Conservation (phyloP, 1,284 basidiomycete species). For the Sporisorium reilianum region DNA sequence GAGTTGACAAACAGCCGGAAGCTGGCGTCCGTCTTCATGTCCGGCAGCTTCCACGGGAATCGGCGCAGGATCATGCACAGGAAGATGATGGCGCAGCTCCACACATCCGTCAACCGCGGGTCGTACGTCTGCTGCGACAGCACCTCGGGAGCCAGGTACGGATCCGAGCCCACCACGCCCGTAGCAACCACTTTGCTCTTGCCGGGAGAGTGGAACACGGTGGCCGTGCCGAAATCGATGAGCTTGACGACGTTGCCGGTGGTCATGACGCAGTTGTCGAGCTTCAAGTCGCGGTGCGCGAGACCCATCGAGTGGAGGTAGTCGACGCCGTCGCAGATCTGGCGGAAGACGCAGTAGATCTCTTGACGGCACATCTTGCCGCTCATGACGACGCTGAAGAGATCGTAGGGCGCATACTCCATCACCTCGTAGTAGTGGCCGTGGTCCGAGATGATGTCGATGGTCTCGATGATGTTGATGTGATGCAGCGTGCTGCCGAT, state of each 20-base stretch:
- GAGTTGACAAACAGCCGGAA: constrained; percentile 92
- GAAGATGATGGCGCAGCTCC: constrained; percentile 98
- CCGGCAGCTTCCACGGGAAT: constrained; percentile 99
- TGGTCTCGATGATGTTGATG: constrained; percentile 95
- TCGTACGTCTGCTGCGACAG: constrained; percentile 84
- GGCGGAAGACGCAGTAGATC: constrained; percentile 98
- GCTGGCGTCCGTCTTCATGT: constrained; percentile 89
- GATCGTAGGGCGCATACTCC: constrained; percentile 98
- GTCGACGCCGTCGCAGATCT: constrained; percentile 97
- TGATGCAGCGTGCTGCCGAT: constrained; percentile 87
- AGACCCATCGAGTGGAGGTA: constrained; percentile 97
- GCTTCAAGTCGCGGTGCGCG: constrained; percentile 97
- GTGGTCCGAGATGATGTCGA: constrained; percentile 97
- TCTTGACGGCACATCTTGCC: constrained; percentile 98
- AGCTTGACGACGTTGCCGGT: constrained; percentile 93
- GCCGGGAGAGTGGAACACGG: constrained; percentile 98
- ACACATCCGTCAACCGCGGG: constrained; percentile 96
- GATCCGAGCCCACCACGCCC: constrained; percentile 96
- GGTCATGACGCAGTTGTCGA: constrained; percentile 99
- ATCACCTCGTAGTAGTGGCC: constrained; percentile 88
- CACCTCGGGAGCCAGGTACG: constrained; percentile 98
- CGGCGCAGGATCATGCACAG: constrained; percentile 97
- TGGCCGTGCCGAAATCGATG: constrained; percentile 99
- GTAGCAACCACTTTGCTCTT: constrained; percentile 74
- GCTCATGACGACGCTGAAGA: constrained; percentile 99